phyloP scores from a whole-genome alignment of 176 grass and related monocot genomes.

The Juncus inflexus region DNA sequence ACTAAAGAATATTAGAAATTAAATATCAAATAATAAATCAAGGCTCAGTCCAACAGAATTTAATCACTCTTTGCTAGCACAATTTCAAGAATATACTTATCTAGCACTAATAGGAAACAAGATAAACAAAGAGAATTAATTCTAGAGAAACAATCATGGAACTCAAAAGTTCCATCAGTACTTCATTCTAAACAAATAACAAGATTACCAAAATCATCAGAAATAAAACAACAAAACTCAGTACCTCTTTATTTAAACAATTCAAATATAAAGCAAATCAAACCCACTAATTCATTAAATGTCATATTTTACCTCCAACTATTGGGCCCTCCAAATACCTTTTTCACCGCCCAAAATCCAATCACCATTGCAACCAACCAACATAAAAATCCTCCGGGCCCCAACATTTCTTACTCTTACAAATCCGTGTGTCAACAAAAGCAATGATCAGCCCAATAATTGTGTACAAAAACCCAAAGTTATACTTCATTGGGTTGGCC shows the following conservation, averaged over 20 bases:
- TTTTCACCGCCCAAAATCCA: slow-evolving; percentile 72
- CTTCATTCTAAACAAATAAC: slow-evolving; percentile 11
- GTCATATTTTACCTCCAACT: slow-evolving; percentile 64
- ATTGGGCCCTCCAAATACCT: slow-evolving; percentile 87
- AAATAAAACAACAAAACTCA: slow-evolving; percentile 3
- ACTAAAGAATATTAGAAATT: too few relatives aligned
- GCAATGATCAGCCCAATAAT: slow-evolving; percentile 77
- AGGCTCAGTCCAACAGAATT: too few relatives aligned
- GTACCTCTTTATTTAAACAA: too few relatives aligned
- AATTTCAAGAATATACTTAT: too few relatives aligned
- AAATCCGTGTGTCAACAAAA: slow-evolving; percentile 61
- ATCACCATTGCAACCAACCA: slow-evolving; percentile 54
- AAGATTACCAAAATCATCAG: slow-evolving; percentile 5
- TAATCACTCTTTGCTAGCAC: too few relatives aligned
- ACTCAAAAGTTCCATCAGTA: slow-evolving; percentile 7
- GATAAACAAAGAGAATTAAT: background rate
- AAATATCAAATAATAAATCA: too few relatives aligned
- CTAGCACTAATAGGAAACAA: background rate
- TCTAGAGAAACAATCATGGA: too few relatives aligned
- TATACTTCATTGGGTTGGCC: too few relatives aligned
- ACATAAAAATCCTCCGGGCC: slow-evolving; percentile 58
- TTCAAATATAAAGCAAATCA: slow-evolving; percentile 1
- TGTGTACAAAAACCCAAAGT: slow-evolving; percentile 46
- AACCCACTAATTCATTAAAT: background rate
- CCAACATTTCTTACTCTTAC: slow-evolving; percentile 44